A percentile compares a stretch with the other conserved stretches of the same genome.
Evolutionary conservation across 805 yeast species (phyloP).

Genomic region (Barnettozyma wickerhamii): DNA sequence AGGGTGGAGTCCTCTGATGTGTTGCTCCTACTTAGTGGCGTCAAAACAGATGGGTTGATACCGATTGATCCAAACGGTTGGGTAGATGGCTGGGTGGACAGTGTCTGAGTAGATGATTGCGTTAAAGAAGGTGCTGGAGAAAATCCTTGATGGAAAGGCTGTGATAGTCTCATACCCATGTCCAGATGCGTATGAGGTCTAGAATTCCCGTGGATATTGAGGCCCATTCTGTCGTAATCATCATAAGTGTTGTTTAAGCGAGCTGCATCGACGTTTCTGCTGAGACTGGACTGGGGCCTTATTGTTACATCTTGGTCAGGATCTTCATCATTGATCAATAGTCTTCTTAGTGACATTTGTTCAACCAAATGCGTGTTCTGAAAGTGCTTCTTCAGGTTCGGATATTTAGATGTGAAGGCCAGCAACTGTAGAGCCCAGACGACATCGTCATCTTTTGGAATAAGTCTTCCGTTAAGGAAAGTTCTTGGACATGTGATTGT

Average conservation of each 20-base stretch:
- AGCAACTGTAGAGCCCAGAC: slow-evolving; percentile 89
- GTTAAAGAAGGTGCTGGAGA: neutral
- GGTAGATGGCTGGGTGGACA: slow-evolving; percentile 7
- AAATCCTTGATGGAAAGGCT: neutral
- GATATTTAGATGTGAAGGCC: slow-evolving; percentile 91
- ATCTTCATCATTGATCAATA: slow-evolving; percentile 21
- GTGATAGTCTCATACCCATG: slow-evolving; percentile 32
- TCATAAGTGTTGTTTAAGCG: no score
- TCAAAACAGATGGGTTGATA: neutral
- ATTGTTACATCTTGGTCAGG: neutral
- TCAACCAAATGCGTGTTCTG: slow-evolving; percentile 76
- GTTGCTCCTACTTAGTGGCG: no score
- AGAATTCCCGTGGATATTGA: no score
- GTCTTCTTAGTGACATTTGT: slow-evolving; percentile 52
- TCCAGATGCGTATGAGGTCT: no score
- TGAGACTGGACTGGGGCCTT: no score
- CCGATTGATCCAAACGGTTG: slow-evolving; percentile 5
- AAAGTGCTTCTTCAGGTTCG: slow-evolving; percentile 66
- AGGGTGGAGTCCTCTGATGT: no score
- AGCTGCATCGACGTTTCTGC: no score
- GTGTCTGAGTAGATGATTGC: neutral
- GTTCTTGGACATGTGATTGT: slow-evolving; percentile 43
- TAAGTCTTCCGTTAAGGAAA: slow-evolving; percentile 64
- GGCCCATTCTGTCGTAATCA: no score
- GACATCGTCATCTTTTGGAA: slow-evolving; percentile 90